phyloP scores from a whole-genome alignment of 805 yeast genomes.

The Kazachstania viticola region DNA sequence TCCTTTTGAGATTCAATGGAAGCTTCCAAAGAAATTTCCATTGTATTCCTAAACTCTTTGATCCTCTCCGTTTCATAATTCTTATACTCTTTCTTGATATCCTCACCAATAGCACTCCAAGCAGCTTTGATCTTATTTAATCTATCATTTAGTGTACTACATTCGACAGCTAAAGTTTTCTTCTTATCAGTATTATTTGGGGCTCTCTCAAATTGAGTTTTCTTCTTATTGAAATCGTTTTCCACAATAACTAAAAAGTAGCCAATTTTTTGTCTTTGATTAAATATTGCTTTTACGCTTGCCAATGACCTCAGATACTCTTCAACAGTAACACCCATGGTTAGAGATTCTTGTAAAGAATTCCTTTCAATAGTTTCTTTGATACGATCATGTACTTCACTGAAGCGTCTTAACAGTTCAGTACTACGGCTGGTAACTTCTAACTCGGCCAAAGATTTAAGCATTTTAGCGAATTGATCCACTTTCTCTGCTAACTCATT shows the following conservation, averaged over 20 bases:
- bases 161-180: slow-evolving; percentile 45
- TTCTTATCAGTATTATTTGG: slow-evolving; percentile 42
- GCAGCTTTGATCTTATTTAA: slow-evolving; percentile 42
- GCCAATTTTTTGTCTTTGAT: slow-evolving; percentile 54
- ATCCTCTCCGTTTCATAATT: slow-evolving; percentile 64
- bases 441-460: slow-evolving; percentile 54
- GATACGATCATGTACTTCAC: slow-evolving; percentile 58
- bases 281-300: slow-evolving; percentile 61
- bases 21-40: slow-evolving; percentile 83
- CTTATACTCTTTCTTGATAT: slow-evolving; percentile 55
- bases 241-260: slow-evolving; percentile 38
- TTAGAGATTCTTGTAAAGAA: slow-evolving; percentile 73
- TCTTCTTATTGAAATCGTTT: slow-evolving; percentile 36
- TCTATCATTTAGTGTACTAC: slow-evolving; percentile 41
- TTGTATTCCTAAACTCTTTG: slow-evolving; percentile 75
- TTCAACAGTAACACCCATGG: slow-evolving; percentile 77
- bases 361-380: slow-evolving; percentile 67
- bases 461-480: slow-evolving; percentile 49
- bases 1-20: slow-evolving; percentile 90
- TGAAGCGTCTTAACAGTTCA: slow-evolving; percentile 56
- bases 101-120: slow-evolving; percentile 52
- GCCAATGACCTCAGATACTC: slow-evolving; percentile 73
- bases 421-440: slow-evolving; percentile 62
- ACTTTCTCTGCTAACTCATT: slow-evolving; percentile 58
- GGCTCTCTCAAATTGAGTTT: slow-evolving; percentile 34